Evolutionary conservation across 108 stramenopile genomes (phyloP).

Genomic region (Cyclotella cryptica): DNA sequence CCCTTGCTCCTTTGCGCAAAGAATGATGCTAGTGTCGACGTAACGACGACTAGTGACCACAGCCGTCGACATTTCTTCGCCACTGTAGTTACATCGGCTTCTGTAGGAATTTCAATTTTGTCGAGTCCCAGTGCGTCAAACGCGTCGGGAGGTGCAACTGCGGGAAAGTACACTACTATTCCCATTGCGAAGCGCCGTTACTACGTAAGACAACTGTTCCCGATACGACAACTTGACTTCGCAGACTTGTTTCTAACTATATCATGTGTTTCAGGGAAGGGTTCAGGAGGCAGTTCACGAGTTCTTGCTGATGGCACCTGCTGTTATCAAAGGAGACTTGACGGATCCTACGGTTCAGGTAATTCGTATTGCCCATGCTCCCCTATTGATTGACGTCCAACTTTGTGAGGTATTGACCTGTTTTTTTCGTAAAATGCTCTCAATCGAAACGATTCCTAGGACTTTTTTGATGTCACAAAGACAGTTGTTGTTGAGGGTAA

Average conservation of each 20-base stretch:
- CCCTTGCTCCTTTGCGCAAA: background rate
- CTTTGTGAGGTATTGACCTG: background rate
- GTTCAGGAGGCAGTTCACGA: slow-evolving; percentile 85
- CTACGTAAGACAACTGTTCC: slow-evolving; percentile 36
- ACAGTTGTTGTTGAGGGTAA: slow-evolving; percentile 79
- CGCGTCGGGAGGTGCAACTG: slow-evolving; percentile 75
- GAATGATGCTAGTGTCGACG: background rate
- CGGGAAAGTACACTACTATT: slow-evolving; percentile 90
- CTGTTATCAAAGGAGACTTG: slow-evolving; percentile 82
- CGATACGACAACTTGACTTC: too few relatives aligned
- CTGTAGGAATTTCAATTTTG: slow-evolving; percentile 17
- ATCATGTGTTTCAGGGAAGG: slow-evolving; percentile 42
- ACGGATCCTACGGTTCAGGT: slow-evolving; percentile 56
- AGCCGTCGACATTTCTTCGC: slow-evolving; percentile 29
- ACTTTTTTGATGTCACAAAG: slow-evolving; percentile 60
- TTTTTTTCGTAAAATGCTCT: background rate
- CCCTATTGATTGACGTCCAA: background rate
- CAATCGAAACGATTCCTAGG: background rate
- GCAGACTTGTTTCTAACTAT: too few relatives aligned
- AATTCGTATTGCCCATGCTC: slow-evolving; percentile 60
- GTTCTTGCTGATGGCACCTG: slow-evolving; percentile 78
- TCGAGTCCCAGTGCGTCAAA: slow-evolving; percentile 8
- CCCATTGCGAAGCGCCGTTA: slow-evolving; percentile 87
- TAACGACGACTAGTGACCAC: background rate
- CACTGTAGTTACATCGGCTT: background rate